Conservation (phyloP, 352 stramenopile genomes). For the Lagenidium giganteum region DNA sequence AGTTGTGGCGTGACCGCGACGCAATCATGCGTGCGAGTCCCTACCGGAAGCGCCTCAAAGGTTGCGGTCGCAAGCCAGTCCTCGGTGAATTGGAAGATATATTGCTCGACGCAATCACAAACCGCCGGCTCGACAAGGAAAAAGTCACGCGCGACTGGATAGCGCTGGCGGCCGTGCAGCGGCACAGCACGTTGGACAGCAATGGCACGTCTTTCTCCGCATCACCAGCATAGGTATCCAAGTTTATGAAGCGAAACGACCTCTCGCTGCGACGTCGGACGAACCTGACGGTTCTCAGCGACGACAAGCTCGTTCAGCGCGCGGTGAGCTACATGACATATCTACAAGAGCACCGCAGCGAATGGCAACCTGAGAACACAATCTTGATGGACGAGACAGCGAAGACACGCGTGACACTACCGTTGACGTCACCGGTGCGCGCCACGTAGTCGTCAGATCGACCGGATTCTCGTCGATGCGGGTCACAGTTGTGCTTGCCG, state of each 20-base stretch:
- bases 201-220: too few species aligned
- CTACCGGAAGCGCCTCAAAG: slow-evolving; percentile 3
- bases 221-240: neutral
- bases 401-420: slow-evolving; percentile 12
- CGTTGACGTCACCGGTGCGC: slow-evolving; percentile 12
- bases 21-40: slow-evolving; percentile 14
- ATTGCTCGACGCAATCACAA: slow-evolving; percentile 5
- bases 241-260: neutral
- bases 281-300: neutral
- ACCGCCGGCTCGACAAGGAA: slow-evolving; percentile 7
- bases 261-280: neutral
- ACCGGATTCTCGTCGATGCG: slow-evolving; percentile 22
- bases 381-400: too few species aligned
- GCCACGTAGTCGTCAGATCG: slow-evolving; percentile 17
- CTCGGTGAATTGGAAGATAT: slow-evolving; percentile 9
- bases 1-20: slow-evolving; percentile 15
- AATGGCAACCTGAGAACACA: too few species aligned
- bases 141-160: too few species aligned
- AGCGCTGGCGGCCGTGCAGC: too few species aligned
- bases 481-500: slow-evolving; percentile 11
- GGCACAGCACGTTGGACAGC: too few species aligned
- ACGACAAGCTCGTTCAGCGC: too few species aligned
- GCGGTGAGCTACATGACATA: too few species aligned
- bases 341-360: too few species aligned
- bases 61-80: slow-evolving; percentile 12